These are phyloP conservation scores for Pythium sp. DNA, from an alignment of 352 stramenopile species.

Conservation along the genomic window DNA sequence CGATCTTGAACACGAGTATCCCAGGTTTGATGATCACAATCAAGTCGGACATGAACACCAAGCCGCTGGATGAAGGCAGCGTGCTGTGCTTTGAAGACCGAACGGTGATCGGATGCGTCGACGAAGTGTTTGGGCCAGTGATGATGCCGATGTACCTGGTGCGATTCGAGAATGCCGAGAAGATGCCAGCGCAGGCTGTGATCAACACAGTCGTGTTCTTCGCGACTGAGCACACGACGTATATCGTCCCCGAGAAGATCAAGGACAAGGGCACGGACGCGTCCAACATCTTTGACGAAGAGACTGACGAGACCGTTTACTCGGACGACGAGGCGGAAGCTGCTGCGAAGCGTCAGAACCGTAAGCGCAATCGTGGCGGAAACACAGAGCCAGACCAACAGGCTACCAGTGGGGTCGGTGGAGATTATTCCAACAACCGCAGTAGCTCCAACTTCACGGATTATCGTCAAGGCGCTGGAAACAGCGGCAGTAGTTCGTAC, in stretches of 20 bases:
- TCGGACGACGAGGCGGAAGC: constrained; percentile 85
- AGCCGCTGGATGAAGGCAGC: constrained; percentile 76
- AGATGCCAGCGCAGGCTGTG: constrained; percentile 54
- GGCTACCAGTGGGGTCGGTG: neutral
- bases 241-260: constrained; percentile 73
- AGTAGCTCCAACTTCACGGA: constrained; percentile 5
- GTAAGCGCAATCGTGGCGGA: constrained; percentile 59
- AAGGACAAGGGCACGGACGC: constrained; percentile 83
- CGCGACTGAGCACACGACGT: constrained; percentile 77
- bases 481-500: constrained; percentile 1
- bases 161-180: constrained; percentile 61
- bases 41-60: constrained; percentile 57
- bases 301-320: constrained; percentile 69
- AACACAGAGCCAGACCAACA: neutral
- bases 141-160: constrained; percentile 88
- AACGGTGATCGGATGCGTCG: constrained; percentile 73
- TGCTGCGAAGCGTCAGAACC: constrained; percentile 58
- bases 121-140: constrained; percentile 84
- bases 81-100: constrained; percentile 79
- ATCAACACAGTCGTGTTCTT: constrained; percentile 57
- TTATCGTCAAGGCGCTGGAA: constrained; percentile 7
- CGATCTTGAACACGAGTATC: constrained; percentile 61
- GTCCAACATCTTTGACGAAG: constrained; percentile 87
- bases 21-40: constrained; percentile 75
- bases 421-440: constrained; percentile 10